phyloP scores from a whole-genome alignment of 2,329 filamentous ascomycete species.

The Fonsecaea monophora region DNA sequence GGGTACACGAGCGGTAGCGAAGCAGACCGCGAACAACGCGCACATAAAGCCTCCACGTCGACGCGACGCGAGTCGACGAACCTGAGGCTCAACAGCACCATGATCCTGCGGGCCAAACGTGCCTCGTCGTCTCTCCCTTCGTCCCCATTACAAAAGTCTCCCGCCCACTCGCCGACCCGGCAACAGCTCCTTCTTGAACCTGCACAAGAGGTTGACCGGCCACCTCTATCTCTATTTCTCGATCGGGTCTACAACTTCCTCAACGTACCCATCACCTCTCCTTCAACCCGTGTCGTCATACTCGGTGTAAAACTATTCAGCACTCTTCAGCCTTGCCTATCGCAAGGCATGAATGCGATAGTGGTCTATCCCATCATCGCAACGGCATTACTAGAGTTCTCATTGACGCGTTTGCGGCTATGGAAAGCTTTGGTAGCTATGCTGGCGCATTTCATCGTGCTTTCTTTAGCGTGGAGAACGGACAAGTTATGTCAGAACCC shows the following conservation, averaged over 20 bases:
- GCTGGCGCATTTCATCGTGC: conserved; percentile 29
- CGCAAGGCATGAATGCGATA: conserved; percentile 33
- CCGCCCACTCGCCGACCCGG: conserved; percentile 26
- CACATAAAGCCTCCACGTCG: conserved; percentile 7
- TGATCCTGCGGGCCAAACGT: conserved; percentile 26
- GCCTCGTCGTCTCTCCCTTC: conserved; percentile 20
- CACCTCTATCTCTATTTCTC: neutral
- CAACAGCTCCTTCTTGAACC: conserved; percentile 37
- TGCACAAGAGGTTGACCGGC: conserved; percentile 12
- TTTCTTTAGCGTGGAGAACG: conserved; percentile 29
- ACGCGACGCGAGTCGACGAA: conserved; percentile 1
- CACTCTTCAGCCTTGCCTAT: conserved; percentile 38
- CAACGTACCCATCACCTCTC: conserved; percentile 22
- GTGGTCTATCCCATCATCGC: conserved; percentile 37
- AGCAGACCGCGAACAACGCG: conserved; percentile 1
- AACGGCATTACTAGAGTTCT: conserved; percentile 36
- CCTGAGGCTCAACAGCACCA: conserved; percentile 19
- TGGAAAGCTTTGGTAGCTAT: conserved; percentile 33
- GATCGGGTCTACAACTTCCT: conserved; percentile 12
- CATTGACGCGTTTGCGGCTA: conserved; percentile 26
- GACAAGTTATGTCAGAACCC: conserved; percentile 29
- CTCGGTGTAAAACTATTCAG: conserved; percentile 36
- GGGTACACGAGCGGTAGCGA: conserved; percentile 25
- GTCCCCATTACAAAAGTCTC: conserved; percentile 21
- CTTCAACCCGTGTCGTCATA: conserved; percentile 26